Percentiles rank a stretch among this genome's conserved stretches.
These are phyloP conservation scores for Rhodotorula taiwanensis DNA, from an alignment of 768 basidiomycete species.

Conservation along the genomic window DNA sequence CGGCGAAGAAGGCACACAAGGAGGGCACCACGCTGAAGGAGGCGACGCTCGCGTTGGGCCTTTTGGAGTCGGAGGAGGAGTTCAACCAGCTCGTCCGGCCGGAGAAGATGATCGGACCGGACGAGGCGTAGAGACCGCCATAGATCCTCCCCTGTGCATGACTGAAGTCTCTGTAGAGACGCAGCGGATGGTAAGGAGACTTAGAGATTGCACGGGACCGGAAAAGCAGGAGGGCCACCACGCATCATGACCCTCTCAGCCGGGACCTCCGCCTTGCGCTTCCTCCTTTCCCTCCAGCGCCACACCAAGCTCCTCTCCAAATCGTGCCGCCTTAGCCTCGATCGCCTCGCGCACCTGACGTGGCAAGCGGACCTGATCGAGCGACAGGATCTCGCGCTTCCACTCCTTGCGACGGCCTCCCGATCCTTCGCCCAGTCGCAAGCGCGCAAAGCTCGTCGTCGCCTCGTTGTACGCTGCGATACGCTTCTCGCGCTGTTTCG, in stretches of 20 bases:
- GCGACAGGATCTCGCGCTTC: conserved; percentile 10
- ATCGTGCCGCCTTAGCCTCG: not conserved
- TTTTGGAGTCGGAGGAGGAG: conserved; percentile 70
- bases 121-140: too few species aligned
- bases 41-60: conserved; percentile 79
- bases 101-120: conserved; percentile 83
- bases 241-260: too few species aligned
- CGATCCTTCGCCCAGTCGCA: conserved; percentile 13
- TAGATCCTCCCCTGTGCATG: too few species aligned
- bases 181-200: too few species aligned
- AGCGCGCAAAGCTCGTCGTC: not conserved
- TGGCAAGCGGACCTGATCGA: not conserved
- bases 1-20: conserved; percentile 99
- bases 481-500: conserved; percentile 7
- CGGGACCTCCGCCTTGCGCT: too few species aligned
- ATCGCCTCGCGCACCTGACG: not conserved
- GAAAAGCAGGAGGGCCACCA: too few species aligned
- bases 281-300: not conserved
- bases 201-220: too few species aligned
- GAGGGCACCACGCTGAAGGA: conserved; percentile 95
- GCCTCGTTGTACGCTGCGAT: not conserved
- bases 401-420: conserved; percentile 4
- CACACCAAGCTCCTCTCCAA: not conserved
- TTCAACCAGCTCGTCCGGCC: conserved; percentile 76
- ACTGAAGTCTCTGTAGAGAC: too few species aligned